phyloP scores from a whole-genome alignment of 352 stramenopile species.

The Pythium grandisporangium region DNA sequence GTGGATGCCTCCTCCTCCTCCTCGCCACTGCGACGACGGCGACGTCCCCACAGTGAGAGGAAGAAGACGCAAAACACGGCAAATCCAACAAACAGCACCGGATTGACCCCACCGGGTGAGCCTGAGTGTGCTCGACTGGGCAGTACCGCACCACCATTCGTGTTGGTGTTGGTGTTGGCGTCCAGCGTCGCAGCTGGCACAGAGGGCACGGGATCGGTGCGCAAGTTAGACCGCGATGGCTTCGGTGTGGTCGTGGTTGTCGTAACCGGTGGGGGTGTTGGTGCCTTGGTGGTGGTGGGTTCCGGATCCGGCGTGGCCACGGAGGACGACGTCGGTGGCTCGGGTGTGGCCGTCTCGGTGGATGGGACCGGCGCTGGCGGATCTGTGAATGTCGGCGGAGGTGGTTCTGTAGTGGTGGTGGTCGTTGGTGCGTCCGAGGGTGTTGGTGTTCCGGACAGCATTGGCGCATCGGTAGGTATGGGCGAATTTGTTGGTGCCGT shows the following conservation, averaged over 20 bases:
- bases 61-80: conserved; percentile 80
- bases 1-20: neutral
- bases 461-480: too few species aligned
- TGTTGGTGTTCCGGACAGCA: too few species aligned
- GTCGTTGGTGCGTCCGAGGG: too few species aligned
- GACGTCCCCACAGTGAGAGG: conserved; percentile 9
- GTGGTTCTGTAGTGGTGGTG: too few species aligned
- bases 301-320: too few species aligned
- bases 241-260: neutral
- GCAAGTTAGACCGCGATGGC: neutral
- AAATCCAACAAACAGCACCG: conserved; percentile 74
- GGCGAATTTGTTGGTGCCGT: too few species aligned
- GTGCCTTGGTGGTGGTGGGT: too few species aligned
- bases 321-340: too few species aligned
- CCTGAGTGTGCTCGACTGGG: neutral
- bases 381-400: too few species aligned
- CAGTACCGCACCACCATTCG: neutral
- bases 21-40: conserved; percentile 3
- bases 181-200: neutral
- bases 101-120: neutral
- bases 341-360: neutral
- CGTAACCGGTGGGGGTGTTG: neutral
- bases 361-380: neutral
- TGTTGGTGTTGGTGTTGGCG: neutral
- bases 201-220: neutral